Conservation (phyloP, 352 stramenopile genomes). For the Blastocystis sp. region DNA sequence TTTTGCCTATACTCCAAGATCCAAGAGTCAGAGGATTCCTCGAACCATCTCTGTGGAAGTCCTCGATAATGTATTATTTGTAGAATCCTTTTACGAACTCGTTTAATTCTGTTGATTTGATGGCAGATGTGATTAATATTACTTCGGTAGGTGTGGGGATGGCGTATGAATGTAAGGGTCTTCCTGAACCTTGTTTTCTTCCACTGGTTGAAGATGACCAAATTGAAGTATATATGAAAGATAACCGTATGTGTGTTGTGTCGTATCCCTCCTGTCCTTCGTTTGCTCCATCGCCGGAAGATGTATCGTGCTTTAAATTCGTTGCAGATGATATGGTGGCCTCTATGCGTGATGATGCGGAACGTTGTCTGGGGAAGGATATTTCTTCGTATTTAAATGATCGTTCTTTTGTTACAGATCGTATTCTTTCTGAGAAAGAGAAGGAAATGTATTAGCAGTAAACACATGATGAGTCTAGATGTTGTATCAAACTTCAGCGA, state of each 20-base stretch:
- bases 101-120: slow-evolving; percentile 49
- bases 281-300: neutral
- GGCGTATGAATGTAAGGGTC: neutral
- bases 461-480: neutral
- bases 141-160: neutral
- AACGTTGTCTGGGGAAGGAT: neutral
- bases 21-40: neutral
- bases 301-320: slow-evolving; percentile 37
- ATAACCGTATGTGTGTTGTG: neutral
- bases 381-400: neutral
- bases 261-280: slow-evolving; percentile 17
- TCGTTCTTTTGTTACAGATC: neutral
- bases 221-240: neutral
- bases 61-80: neutral
- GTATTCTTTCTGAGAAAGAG: neutral
- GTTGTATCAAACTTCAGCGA: neutral
- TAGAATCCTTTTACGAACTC: slow-evolving; percentile 58
- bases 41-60: neutral
- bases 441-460: neutral
- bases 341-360: neutral
- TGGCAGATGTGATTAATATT: slow-evolving; percentile 28
- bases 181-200: neutral
- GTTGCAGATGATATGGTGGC: slow-evolving; percentile 20
- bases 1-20: neutral
- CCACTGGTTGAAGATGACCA: neutral